phyloP scores from a whole-genome alignment of 768 basidiomycete species.

The Kwoniella pini region DNA sequence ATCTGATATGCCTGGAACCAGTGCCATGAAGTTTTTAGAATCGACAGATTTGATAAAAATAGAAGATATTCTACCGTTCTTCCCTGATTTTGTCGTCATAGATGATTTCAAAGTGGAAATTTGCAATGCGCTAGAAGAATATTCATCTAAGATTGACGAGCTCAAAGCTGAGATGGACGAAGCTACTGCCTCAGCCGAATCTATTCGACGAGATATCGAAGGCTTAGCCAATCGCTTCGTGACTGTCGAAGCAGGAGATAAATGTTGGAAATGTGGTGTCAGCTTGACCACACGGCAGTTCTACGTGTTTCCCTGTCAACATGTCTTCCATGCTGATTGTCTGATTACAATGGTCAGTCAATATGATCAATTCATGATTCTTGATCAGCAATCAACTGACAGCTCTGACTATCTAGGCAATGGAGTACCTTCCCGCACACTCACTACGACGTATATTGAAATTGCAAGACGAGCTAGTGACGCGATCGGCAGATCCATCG shows the following conservation, averaged over 20 bases:
- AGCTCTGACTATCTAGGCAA: constrained; percentile 63
- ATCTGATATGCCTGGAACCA: not conserved
- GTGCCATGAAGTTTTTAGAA: constrained; percentile 95
- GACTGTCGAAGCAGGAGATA: constrained; percentile 82
- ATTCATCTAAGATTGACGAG: constrained; percentile 83
- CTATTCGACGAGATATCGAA: constrained; percentile 87
- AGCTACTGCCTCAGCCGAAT: constrained; percentile 84
- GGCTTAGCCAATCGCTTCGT: constrained; percentile 85
- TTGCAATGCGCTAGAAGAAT: constrained; percentile 89
- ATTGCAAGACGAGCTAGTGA: constrained; percentile 78
- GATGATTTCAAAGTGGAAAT: constrained; percentile 99
- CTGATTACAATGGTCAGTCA: constrained; percentile 86
- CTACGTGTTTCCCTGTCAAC: constrained; percentile 98
- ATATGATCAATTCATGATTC: no score
- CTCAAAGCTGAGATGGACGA: constrained; percentile 96
- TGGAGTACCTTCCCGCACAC: constrained; percentile 81
- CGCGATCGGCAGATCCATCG: constrained; percentile 56
- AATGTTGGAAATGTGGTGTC: constrained; percentile 76
- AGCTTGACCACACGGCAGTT: constrained; percentile 79
- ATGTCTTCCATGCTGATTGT: constrained; percentile 97
- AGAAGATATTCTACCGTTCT: constrained; percentile 98
- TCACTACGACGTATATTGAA: constrained; percentile 80
- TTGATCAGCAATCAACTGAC: no score
- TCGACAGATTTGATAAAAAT: constrained; percentile 93
- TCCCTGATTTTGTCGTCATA: constrained; percentile 98